These are phyloP conservation scores for Syzygium aromaticum DNA, from an alignment of 345 rosid species.

Conservation along the genomic window DNA sequence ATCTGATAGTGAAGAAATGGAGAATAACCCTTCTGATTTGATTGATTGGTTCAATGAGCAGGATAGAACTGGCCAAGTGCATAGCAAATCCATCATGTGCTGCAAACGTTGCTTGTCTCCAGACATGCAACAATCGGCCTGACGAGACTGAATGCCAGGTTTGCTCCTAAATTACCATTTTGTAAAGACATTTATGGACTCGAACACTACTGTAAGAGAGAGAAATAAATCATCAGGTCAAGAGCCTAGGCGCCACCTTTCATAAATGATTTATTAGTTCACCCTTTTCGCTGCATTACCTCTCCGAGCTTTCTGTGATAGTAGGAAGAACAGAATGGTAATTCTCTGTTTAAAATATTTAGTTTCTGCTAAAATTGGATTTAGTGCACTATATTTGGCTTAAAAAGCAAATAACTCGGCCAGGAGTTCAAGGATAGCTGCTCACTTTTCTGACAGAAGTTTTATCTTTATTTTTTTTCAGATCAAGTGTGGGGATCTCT, in stretches of 20 bases:
- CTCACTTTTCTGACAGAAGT: neutral
- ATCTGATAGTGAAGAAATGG: neutral
- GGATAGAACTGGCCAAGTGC: slow-evolving; percentile 93
- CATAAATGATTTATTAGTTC: neutral
- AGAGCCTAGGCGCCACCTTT: neutral
- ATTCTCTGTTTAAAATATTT: neutral
- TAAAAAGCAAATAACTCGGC: neutral
- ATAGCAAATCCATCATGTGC: slow-evolving; percentile 88
- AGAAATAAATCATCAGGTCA: neutral
- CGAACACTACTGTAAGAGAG: neutral
- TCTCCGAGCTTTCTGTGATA: neutral
- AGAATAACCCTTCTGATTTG: slow-evolving; percentile 2
- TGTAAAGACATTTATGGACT: neutral
- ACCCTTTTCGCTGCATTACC: neutral
- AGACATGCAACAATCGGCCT: slow-evolving; percentile 91
- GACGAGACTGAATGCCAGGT: slow-evolving; percentile 98
- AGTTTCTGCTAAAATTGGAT: neutral
- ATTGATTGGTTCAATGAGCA: slow-evolving; percentile 16
- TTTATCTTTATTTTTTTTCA: slow-evolving; percentile 13
- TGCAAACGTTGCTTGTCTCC: slow-evolving; percentile 88
- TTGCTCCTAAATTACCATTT: slow-evolving; percentile 3
- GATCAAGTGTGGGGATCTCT: slow-evolving; percentile 94
- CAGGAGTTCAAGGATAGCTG: neutral
- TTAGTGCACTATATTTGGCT: neutral
- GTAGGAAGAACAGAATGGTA: neutral